Percentiles rank a stretch among this genome's conserved stretches.
Evolutionary conservation across 2,329 filamentous ascomycete species (phyloP).

Genomic region (Colletotrichum sp.): DNA sequence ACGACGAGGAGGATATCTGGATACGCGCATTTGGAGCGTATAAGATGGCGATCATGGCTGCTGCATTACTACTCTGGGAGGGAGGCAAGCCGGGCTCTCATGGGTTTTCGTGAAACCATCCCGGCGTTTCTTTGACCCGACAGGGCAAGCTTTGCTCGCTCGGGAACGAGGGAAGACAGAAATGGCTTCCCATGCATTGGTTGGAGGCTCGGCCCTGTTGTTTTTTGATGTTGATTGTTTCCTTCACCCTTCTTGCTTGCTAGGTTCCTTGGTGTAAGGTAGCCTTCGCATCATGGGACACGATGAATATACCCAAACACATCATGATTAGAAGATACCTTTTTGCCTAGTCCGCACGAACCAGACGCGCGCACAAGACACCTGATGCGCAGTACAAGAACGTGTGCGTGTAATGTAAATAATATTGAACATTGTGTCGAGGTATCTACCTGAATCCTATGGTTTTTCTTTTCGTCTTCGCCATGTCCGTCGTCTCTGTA

Average conservation of each 20-base stretch:
- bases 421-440: neutral
- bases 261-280: neutral
- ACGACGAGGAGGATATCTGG: slow-evolving; percentile 7
- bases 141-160: neutral
- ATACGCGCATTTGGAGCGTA: slow-evolving; percentile 5
- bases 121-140: slow-evolving; percentile 10
- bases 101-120: neutral
- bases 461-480: neutral
- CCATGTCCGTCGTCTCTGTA: slow-evolving; percentile 1
- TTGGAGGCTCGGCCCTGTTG: neutral
- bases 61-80: neutral
- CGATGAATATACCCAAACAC: slow-evolving; percentile 20
- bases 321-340: slow-evolving; percentile 8
- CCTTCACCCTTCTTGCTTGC: neutral
- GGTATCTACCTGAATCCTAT: slow-evolving; percentile 11
- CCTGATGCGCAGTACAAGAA: neutral
- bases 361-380: neutral
- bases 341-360: neutral
- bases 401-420: neutral
- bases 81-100: neutral
- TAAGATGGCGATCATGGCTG: slow-evolving; percentile 3
- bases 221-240: neutral
- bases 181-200: neutral
- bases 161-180: neutral
- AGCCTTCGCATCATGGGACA: slow-evolving; percentile 8